These are phyloP conservation scores for Helotiales sp. DNA, from an alignment of 2,329 filamentous ascomycete genomes.

Conservation along the genomic window DNA sequence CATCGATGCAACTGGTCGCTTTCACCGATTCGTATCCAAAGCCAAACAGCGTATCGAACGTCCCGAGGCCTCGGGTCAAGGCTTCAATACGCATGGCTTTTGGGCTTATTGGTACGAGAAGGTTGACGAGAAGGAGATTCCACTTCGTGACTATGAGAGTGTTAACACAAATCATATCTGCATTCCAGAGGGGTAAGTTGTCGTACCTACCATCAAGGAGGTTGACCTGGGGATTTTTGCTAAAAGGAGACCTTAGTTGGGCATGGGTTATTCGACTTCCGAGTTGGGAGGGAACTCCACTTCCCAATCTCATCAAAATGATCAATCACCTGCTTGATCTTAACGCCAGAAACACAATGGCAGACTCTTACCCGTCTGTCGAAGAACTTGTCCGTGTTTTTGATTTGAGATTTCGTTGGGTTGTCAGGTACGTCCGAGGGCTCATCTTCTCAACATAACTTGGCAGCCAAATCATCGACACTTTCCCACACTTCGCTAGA, in stretches of 20 bases:
- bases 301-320: constrained; percentile 30
- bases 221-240: neutral
- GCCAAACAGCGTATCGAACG: constrained; percentile 16
- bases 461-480: too few species aligned
- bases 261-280: constrained; percentile 31
- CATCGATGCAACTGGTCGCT: constrained; percentile 29
- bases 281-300: constrained; percentile 30
- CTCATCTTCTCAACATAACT: too few species aligned
- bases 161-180: constrained; percentile 34
- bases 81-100: constrained; percentile 24
- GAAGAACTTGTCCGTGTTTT: constrained; percentile 26
- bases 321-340: constrained; percentile 31
- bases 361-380: constrained; percentile 24
- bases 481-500: too few species aligned
- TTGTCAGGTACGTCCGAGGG: too few species aligned
- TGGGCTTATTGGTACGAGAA: constrained; percentile 26
- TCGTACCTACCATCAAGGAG: neutral
- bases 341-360: constrained; percentile 18
- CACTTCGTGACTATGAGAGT: constrained; percentile 26
- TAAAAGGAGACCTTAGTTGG: constrained; percentile 16
- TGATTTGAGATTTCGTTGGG: constrained; percentile 26
- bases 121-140: constrained; percentile 27
- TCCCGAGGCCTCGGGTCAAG: constrained; percentile 18
- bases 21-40: constrained; percentile 27
- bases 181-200: constrained; percentile 27